A percentile compares a stretch with the other conserved stretches of the same genome.
Evolutionary conservation across 106 monocot species (phyloP).

Genomic region (Dendrobium chrysotoxum): DNA sequence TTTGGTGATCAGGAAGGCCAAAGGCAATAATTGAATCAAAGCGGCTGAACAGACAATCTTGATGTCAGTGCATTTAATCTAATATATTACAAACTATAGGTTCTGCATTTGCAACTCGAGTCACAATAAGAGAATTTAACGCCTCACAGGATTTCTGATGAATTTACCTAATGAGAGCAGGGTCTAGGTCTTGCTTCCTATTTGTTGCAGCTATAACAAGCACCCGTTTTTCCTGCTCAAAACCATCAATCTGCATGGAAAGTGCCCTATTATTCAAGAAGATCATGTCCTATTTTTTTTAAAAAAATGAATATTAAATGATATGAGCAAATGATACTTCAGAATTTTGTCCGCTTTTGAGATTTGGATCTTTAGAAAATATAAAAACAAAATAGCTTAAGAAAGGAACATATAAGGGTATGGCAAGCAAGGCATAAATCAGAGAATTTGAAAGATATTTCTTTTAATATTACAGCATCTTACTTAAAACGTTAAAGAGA

Average conservation of each 20-base stretch:
- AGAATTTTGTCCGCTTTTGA: background rate
- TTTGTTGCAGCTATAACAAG: conserved; percentile 98
- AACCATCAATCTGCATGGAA: conserved; percentile 75
- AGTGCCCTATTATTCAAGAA: background rate
- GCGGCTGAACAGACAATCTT: conserved; percentile 45
- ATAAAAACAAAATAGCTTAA: background rate
- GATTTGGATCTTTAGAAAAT: background rate
- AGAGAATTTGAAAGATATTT: background rate
- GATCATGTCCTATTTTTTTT: background rate
- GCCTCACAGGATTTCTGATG: background rate
- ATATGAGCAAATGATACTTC: background rate
- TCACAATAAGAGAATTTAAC: background rate
- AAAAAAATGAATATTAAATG: background rate
- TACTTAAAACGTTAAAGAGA: background rate
- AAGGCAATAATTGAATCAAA: conserved; percentile 89
- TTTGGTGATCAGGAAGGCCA: conserved; percentile 73
- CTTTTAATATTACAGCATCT: background rate
- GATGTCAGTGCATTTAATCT: background rate
- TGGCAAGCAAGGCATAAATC: background rate
- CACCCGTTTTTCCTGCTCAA: conserved; percentile 84
- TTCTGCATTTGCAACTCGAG: background rate
- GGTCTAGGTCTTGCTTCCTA: conserved; percentile 97
- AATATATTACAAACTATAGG: background rate
- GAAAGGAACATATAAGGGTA: background rate
- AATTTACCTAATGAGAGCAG: conserved; percentile 83